Evolutionary conservation across 192 early-diverging fungal species (phyloP).

Genomic region (Thamnidium elegans): DNA sequence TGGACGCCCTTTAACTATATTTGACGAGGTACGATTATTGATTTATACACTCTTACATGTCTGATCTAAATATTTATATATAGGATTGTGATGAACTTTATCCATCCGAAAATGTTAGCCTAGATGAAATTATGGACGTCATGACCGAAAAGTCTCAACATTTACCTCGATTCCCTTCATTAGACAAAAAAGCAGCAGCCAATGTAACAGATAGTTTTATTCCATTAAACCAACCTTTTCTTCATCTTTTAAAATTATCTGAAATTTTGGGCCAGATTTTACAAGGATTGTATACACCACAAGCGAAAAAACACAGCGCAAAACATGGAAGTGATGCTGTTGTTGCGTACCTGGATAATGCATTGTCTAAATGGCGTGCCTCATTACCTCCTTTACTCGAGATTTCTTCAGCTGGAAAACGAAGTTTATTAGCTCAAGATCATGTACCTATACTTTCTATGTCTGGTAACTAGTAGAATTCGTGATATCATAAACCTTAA

Average conservation of each 20-base stretch:
- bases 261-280: conserved; percentile 29
- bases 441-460: conserved; percentile 8
- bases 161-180: conserved; percentile 9
- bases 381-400: conserved; percentile 11
- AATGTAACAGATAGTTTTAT: conserved; percentile 3
- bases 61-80: background rate
- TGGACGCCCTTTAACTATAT: conserved; percentile 13
- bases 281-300: conserved; percentile 28
- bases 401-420: background rate
- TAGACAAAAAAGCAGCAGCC: background rate
- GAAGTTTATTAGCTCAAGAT: background rate
- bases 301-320: conserved; percentile 19
- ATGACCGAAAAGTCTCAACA: conserved; percentile 7
- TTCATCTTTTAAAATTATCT: conserved; percentile 29
- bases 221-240: conserved; percentile 22
- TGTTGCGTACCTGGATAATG: conserved; percentile 20
- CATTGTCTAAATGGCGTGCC: conserved; percentile 25
- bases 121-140: conserved; percentile 25
- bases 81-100: conserved; percentile 29
- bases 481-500: too few relatives aligned
- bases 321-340: conserved; percentile 21
- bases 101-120: conserved; percentile 19
- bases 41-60: too few relatives aligned
- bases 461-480: conserved; percentile 13
- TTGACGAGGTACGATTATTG: conserved; percentile 13